Base-by-base conservation (phyloP, 1,139 yeast species). In the Citeromyces hawaiiensis region DNA sequence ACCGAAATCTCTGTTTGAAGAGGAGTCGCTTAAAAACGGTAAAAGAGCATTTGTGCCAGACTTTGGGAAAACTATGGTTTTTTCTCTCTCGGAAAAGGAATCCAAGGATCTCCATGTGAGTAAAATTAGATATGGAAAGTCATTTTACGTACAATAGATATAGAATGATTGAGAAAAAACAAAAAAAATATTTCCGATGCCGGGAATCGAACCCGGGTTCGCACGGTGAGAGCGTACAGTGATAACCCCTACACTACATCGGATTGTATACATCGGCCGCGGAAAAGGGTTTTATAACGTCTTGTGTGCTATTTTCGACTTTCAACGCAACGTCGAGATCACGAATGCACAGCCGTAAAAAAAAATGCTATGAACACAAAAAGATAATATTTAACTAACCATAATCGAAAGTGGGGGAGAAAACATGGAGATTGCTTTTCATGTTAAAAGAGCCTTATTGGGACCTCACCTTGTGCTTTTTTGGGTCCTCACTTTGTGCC, bases 1-100 rank as follows among this genome's bases (percentile, higher is more conserved):
- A 54, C 97, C 97, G 1, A 76, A 81, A 47, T 63, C 64, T 41
- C 59, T 61, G 45, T 50, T 75, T 18, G 64, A 61, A 42, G 48
- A 51, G 31, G 48, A 67, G 39, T 68, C 68, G 0, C 51, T 45
- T n/a, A 49, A 53, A 29, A 42, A 52, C 35, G 57, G 56, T 3
- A 52, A 57, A 8, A 47, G 47, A 2, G 57, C 71, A 9, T 58
- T 66, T 38, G 72, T 71, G 14, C 80, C 81, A 0, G 66, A 62
- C 40, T 63, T 72, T 48, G 82, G 82, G 4, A 60, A 63, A 42
- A 74, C 79, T 0, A 44, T 66, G 32, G 48, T 52, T 9, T 47
- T 53, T 21, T 18, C 31, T 3, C 30, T 14, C 8, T 21, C 14
- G n/a, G 18, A 35, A 15, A 34, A 34, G 14, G 37, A 35, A 9